Evolutionary conservation across 768 basidiomycete species (phyloP), one percentile per base, ranked within the genome.

Genomic region (Psilocybe cubensis): DNA sequence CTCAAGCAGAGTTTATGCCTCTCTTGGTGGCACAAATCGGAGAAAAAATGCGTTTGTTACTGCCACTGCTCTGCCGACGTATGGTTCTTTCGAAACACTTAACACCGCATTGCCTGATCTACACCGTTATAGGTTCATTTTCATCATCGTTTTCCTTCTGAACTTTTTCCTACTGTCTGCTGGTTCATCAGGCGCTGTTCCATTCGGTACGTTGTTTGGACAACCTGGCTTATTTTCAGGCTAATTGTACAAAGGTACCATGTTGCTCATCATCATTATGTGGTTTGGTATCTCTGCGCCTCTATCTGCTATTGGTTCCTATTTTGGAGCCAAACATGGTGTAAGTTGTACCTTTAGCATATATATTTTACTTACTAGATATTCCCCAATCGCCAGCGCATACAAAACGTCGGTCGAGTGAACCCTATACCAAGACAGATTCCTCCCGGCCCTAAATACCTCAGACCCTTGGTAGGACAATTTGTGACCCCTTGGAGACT

Each of bases 201-300:
- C 96, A 3, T 96, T 98, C 70, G 93, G 96, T 86, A 63, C 54
- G 77, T 70, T 27, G 3, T n/a, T 23, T 33, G 49, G 4, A 18
- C 18, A 17, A 27, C 12, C 29, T 18, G 23, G 25, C 17, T 18
- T 64, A 14, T 23, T 40, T n/a, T 43, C 23, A 44, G 44, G 27
- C 33, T 24, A 18, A 46, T 11, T 52, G 24, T 48, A 51, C 23
- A 12, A 24, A 91, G 89, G 88, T 44, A 96, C 94, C 0, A 89
- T 96, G 83, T 76, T 94, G 40, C 77, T 92, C 33, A 90, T 96
- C 56, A 82, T 93, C 28, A 64, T 92, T 12, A 74, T 96, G 12
- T 97, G 96, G 96, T 97, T 94, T 70, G 88, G 94, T 17, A 95
- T 98, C 57, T 94, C 94, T 23, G 91, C 91, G 1, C 96, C 96